Base-by-base conservation (phyloP, 164 flowering plant genomes). In the Berberis thunbergii region DNA sequence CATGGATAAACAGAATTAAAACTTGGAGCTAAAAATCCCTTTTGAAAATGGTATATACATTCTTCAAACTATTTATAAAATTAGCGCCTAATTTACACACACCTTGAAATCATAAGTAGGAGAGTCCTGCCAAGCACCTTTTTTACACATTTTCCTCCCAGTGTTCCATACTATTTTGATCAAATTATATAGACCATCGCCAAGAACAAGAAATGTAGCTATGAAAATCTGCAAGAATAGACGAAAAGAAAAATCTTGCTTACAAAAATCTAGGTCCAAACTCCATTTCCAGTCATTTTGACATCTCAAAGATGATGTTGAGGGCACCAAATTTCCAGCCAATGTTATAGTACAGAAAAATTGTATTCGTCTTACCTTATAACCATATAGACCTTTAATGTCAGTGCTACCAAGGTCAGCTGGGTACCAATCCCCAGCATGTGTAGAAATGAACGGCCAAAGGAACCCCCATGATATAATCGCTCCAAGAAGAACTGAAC, bases 371-470 rank as follows among this genome's bases (percentile, higher is more conserved):
- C 5, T 63, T 81, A 94, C 99, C 99, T 91, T 89, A 61, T 94
- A 94, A 62, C 99, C 97, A 76, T 91, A 91, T 43, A 94, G 96
- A 67, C 99, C 96, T 79, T 91, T 87, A 60, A 91, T 88, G 71
- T 94, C 96, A 74, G 81, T 91, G 84, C 82, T 80, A 26, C 79
- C 96, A 55, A 94, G 86, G 63, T 74, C 80, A 64, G 83, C 88
- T 8, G 97, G 96, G 75, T 89, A 94, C 99, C 26, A 26, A 26
- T 26, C 26, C 26, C 26, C 26, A 26, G 26, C 26, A 26, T 26
- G 26, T 26, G 26, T 96, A 94, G 88, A 70, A 69, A 94, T 79
- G 43, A 86, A 83, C 43, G 98, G 98, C 98, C 98, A 94, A 50
- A 94, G 83, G 53, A 91, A 77, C 6, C 98, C 98, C 96, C 97